phyloP scores from a whole-genome alignment of 306 rosid genomes.

The Vachellia collinsii region DNA sequence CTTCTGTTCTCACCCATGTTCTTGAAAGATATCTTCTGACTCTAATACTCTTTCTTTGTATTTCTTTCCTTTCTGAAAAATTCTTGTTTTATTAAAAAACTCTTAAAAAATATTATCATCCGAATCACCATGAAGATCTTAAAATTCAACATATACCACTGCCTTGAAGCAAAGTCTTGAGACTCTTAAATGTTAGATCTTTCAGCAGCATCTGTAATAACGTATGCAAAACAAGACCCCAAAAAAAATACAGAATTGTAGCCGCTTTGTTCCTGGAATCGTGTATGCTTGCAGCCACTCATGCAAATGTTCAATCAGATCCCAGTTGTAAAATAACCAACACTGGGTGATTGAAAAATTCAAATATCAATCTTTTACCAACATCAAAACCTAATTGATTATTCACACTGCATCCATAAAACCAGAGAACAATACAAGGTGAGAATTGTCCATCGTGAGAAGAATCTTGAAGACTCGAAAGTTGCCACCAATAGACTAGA shows the following conservation, averaged over 20 bases:
- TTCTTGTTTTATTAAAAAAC: background rate
- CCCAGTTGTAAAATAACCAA: background rate
- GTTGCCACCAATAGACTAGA: background rate
- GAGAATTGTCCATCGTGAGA: constrained; percentile 2
- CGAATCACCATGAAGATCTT: background rate
- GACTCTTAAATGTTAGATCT: background rate
- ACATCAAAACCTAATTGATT: background rate
- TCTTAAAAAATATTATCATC: background rate
- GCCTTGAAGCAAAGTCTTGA: background rate
- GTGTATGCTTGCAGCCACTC: background rate
- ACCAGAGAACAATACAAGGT: background rate
- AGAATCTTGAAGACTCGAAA: constrained; percentile 6
- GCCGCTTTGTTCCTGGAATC: background rate
- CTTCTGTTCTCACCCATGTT: background rate
- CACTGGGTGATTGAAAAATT: background rate
- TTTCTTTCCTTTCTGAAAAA: background rate
- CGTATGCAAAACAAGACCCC: background rate
- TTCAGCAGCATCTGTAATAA: constrained; percentile 16
- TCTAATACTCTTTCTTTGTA: background rate
- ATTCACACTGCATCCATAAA: constrained; percentile 14
- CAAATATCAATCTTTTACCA: background rate
- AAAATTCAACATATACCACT: background rate
- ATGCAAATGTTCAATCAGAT: background rate
- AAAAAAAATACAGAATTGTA: background rate
- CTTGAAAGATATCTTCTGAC: background rate